Conservation (phyloP, 83 land plant genomes). For the Picea engelmannii region DNA sequence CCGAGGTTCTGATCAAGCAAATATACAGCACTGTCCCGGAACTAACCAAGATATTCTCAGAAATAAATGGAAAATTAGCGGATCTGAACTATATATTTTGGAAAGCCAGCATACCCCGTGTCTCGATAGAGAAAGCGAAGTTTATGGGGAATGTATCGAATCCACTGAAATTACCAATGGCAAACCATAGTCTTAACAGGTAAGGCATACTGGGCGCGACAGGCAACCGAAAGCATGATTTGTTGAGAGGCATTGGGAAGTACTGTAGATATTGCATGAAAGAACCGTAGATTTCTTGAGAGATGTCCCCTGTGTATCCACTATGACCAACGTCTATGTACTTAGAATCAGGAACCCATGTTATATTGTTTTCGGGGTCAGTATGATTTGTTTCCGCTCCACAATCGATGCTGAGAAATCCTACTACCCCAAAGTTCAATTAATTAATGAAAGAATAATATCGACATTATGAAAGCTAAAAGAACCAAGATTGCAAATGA, state of each 20-base stretch:
- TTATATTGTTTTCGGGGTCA: neutral
- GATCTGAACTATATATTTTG: neutral
- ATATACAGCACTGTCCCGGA: neutral
- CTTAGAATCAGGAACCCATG: neutral
- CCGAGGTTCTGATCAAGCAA: neutral
- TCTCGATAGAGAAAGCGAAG: neutral
- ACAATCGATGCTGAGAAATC: no score
- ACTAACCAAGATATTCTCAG: neutral
- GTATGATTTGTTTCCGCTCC: neutral
- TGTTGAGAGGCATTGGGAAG: neutral
- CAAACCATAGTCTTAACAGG: slow-evolving; percentile 4
- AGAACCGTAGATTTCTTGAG: neutral
- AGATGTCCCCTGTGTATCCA: neutral
- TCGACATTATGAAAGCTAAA: no score
- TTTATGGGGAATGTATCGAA: neutral
- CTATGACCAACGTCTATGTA: neutral
- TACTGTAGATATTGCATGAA: neutral
- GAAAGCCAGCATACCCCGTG: neutral
- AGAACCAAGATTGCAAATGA: no score
- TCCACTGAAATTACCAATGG: neutral
- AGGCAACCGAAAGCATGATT: neutral
- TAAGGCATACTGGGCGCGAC: neutral
- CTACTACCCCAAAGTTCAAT: no score
- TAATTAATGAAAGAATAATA: no score
- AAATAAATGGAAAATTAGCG: neutral